Evolutionary conservation across 2,329 filamentous ascomycete genomes (phyloP), one percentile per base, ranked within the genome.

Genomic region (Exserohilum turcica): DNA sequence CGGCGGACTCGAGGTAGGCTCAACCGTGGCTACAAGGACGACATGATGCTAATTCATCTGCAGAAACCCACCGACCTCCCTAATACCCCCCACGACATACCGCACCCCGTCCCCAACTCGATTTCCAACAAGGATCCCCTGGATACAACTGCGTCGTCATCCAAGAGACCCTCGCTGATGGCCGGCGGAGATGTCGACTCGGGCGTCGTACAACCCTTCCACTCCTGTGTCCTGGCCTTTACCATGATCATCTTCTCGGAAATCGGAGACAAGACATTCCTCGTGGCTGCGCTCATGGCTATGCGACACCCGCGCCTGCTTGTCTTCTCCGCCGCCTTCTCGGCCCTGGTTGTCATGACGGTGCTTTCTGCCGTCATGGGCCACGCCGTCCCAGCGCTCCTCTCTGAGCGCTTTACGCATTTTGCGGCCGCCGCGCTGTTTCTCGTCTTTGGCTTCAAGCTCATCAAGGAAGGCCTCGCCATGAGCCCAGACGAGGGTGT

Each of bases 241-340:
- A 93, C 92, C 52, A 99, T 97, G 94, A 99, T 99, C 67, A 80
- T 97, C 58, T 89, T 97, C 66, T 97, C 93, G 40, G 94, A 99
- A 74, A 86, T 99, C 66, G 94, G 94, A 59, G 94, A 99, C 84
- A 99, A 99, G 79, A 99, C 94, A 0, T 99, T 99, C 80, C 83
- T 99, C 37, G 91, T 99, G 18, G 94, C 94, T 6, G 93, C 92
- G 6, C 84, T 99, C 15, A 99, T 99, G 94, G 94, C 94, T 10
- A 99, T 99, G 94, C 94, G 96, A 73, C 93, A 99, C 68, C 89
- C 94, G 57, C 88, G 94, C 46, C 80, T 96, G 60, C 84, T 97
- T 10, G 94, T 99, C 57, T 99, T 99, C 77, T 90, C 91, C 2
- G 92, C 94, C 6, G 94, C 94, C n/a, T 93, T 96, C 66, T 86